Evolutionary conservation across 306 rosid genomes (phyloP).

Genomic region (Lotus japonicus): DNA sequence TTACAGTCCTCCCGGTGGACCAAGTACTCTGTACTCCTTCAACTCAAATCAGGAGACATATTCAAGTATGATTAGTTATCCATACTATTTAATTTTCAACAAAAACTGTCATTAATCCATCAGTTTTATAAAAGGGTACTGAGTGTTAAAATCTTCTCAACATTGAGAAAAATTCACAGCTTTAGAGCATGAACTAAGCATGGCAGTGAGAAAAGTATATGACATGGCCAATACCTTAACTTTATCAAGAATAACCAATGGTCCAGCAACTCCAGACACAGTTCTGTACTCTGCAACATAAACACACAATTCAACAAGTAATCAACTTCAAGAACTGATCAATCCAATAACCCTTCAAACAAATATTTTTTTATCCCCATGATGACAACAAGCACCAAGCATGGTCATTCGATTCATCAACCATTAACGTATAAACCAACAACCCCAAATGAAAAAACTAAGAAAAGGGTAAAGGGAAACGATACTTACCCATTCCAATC

Average conservation of each 20-base stretch:
- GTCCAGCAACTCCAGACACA: constrained; percentile 99
- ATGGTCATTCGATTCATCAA: not conserved
- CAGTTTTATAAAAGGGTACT: too few relatives aligned
- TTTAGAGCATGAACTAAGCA: not conserved
- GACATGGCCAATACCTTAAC: constrained; percentile 59
- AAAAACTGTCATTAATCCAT: too few relatives aligned
- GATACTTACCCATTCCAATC: constrained; percentile 82
- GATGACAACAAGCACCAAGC: not conserved
- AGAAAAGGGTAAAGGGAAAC: constrained; percentile 3
- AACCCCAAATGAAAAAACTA: not conserved
- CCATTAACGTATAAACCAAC: not conserved
- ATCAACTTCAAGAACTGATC: constrained; percentile 3
- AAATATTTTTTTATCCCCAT: not conserved
- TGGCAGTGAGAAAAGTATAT: not conserved
- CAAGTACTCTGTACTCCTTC: too few relatives aligned
- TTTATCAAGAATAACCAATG: constrained; percentile 93
- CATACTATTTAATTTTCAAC: too few relatives aligned
- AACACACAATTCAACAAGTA: not conserved
- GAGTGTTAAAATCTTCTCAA: too few relatives aligned
- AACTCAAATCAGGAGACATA: too few relatives aligned
- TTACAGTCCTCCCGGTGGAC: too few relatives aligned
- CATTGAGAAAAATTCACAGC: constrained; percentile 16
- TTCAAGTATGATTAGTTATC: too few relatives aligned
- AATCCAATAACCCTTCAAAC: not conserved
- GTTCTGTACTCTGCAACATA: constrained; percentile 83